Evolutionary conservation across 345 rosid genomes (phyloP).

Genomic region (Citrus trifoliata): DNA sequence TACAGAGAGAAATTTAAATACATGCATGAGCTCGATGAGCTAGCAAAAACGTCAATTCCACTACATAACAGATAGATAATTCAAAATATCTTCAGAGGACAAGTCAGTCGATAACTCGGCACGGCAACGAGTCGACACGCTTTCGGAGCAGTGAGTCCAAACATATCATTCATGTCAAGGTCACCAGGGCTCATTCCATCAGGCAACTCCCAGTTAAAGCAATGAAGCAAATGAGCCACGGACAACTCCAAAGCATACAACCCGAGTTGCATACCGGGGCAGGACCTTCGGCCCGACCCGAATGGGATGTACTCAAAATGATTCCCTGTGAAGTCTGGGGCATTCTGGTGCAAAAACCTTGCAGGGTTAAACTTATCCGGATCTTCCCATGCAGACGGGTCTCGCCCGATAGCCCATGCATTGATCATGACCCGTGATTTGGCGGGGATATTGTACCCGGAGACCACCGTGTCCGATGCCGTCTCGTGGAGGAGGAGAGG

Average conservation of each 20-base stretch:
- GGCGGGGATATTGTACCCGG: slow-evolving; percentile 55
- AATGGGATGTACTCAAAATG: slow-evolving; percentile 68
- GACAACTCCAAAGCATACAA: slow-evolving; percentile 62
- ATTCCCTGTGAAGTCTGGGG: slow-evolving; percentile 57
- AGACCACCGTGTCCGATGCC: slow-evolving; percentile 41
- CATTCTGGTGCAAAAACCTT: slow-evolving; percentile 43
- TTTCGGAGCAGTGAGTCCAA: slow-evolving; percentile 80
- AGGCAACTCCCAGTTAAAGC: slow-evolving; percentile 68
- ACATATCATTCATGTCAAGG: slow-evolving; percentile 59
- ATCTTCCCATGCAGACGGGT: slow-evolving; percentile 53
- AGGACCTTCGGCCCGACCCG: slow-evolving; percentile 80
- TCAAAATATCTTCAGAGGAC: slow-evolving; percentile 17
- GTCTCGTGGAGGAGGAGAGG: slow-evolving; percentile 80
- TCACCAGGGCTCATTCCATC: slow-evolving; percentile 56
- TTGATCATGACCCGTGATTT: slow-evolving; percentile 64
- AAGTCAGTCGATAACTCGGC: slow-evolving; percentile 46
- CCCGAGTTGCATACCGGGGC: slow-evolving; percentile 84
- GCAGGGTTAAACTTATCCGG: slow-evolving; percentile 53
- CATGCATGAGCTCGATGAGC: too few species aligned
- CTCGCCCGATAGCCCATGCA: slow-evolving; percentile 59
- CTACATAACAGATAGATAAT: too few species aligned
- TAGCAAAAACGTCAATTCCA: too few species aligned
- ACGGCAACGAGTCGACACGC: slow-evolving; percentile 58
- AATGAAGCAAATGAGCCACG: slow-evolving; percentile 65
- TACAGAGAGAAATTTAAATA: too few species aligned